Evolutionary conservation across 495 filamentous ascomycete genomes (phyloP).

Genomic region (Lasiosphaeria ovina): DNA sequence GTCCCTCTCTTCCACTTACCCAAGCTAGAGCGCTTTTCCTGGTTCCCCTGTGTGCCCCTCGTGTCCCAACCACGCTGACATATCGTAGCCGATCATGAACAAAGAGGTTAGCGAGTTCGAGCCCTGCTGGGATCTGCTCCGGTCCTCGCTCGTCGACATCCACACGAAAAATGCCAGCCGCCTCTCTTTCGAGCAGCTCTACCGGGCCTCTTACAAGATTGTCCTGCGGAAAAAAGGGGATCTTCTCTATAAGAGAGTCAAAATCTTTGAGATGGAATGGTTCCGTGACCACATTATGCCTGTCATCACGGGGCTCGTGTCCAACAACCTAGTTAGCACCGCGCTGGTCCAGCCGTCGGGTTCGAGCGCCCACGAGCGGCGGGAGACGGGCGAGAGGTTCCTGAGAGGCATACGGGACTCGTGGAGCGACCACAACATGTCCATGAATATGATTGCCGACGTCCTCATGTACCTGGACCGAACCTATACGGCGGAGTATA

Average conservation of each 20-base stretch:
- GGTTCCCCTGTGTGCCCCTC: neutral
- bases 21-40: neutral
- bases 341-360: conserved; percentile 45
- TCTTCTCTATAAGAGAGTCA: conserved; percentile 76
- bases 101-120: conserved; percentile 62
- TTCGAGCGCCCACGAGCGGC: conserved; percentile 69
- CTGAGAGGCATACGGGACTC: conserved; percentile 68
- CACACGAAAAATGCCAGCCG: conserved; percentile 87
- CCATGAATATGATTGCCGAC: conserved; percentile 97
- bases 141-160: conserved; percentile 75
- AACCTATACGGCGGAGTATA: conserved; percentile 67
- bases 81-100: conserved; percentile 26
- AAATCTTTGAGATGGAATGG: conserved; percentile 76
- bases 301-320: conserved; percentile 59
- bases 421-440: conserved; percentile 86
- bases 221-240: conserved; percentile 85
- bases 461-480: conserved; percentile 99
- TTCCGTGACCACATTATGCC: conserved; percentile 66
- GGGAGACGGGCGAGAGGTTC: conserved; percentile 79
- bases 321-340: conserved; percentile 54
- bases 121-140: conserved; percentile 72
- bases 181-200: conserved; percentile 93
- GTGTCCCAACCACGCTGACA: conserved; percentile 3
- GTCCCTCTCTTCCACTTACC: neutral
- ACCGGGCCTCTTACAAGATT: conserved; percentile 95